A percentile compares a stretch with the other conserved stretches of the same genome.
These are phyloP conservation scores for Stephania japonica DNA, from an alignment of 164 flowering plant genomes.

Conservation along the genomic window DNA sequence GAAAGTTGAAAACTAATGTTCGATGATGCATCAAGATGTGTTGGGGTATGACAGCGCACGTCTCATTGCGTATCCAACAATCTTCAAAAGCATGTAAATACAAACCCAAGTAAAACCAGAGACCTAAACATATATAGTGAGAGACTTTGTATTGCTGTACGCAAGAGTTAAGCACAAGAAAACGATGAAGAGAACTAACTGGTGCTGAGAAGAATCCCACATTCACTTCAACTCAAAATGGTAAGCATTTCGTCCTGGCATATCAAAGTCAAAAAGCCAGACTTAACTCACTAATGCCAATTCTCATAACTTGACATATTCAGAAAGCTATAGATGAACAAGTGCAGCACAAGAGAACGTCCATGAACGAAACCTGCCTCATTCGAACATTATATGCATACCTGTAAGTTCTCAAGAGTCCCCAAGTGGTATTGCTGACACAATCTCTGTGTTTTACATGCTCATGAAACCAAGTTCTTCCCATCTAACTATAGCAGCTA, in stretches of 20 bases:
- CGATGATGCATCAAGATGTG: background rate
- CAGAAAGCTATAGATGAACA: background rate
- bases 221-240: background rate
- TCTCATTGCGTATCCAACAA: too few species aligned
- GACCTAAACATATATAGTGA: background rate
- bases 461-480: background rate
- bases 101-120: too few species aligned
- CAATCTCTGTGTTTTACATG: background rate
- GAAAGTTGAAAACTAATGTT: too few species aligned
- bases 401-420: too few species aligned
- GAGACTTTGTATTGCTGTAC: background rate
- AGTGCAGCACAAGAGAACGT: background rate
- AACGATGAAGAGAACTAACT: background rate
- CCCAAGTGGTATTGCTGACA: background rate
- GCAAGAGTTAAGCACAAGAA: background rate
- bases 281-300: background rate
- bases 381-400: background rate
- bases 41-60: background rate
- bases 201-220: background rate
- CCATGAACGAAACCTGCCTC: background rate
- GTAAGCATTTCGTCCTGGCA: background rate
- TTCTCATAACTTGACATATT: too few species aligned
- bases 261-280: background rate
- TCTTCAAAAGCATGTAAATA: too few species aligned
- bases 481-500: background rate